Evolutionary conservation across 2,329 filamentous ascomycete genomes (phyloP).

Genomic region (Diaporthe citriasiana): DNA sequence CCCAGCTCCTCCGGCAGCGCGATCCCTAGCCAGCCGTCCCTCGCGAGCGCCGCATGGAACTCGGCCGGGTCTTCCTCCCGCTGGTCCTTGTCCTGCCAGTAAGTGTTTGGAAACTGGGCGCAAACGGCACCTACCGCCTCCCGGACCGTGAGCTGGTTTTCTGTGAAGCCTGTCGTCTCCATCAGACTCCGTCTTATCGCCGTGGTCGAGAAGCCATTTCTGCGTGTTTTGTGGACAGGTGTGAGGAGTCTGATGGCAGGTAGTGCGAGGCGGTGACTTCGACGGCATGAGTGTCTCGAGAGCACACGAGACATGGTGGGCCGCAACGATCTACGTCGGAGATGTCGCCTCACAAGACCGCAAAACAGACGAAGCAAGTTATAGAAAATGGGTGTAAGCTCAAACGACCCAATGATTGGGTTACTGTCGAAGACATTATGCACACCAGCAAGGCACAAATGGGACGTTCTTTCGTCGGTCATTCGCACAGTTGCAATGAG

Average conservation of each 20-base stretch:
- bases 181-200: constrained; percentile 63
- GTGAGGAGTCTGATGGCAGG: background rate
- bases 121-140: constrained; percentile 79
- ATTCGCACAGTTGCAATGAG: background rate
- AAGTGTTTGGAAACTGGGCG: constrained; percentile 78
- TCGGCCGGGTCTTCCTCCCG: constrained; percentile 79
- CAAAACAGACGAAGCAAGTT: background rate
- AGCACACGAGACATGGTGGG: constrained; percentile 30
- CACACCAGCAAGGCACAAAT: background rate
- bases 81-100: constrained; percentile 83
- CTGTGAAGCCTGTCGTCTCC: constrained; percentile 80
- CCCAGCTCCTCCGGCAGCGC: constrained; percentile 82
- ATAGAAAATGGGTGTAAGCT: background rate
- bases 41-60: constrained; percentile 80
- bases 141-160: constrained; percentile 79
- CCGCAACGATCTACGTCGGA: background rate
- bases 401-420: background rate
- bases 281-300: constrained; percentile 4
- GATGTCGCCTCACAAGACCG: background rate
- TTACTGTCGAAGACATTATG: background rate
- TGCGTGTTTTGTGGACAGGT: constrained; percentile 45
- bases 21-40: constrained; percentile 86
- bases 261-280: background rate
- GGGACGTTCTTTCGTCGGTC: background rate
- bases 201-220: constrained; percentile 55